Base-by-base conservation (phyloP, 345 rosid genomes). In the Ceriops zippeliana region DNA sequence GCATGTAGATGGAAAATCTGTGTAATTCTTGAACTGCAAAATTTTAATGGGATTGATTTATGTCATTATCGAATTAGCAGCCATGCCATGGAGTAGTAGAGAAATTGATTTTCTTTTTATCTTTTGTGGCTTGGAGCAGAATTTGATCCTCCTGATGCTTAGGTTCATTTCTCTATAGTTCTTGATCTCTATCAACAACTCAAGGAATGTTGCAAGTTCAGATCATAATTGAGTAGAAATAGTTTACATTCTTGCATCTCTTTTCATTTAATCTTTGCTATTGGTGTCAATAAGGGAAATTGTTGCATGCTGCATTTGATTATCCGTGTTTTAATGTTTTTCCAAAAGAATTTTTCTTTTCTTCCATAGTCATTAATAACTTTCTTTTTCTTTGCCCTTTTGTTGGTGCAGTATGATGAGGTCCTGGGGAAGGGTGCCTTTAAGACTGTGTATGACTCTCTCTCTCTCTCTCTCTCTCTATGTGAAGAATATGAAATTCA, bases 401-500 rank as follows among this genome's bases (percentile, higher is more conserved):
- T 4, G 8, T 63, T 71, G n/a, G 27, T 52, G 75, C 82, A 90
- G 92, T 86, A 86, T 77, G 86, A 85, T 79, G 98, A 92, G 73
- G 71, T 88, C 42, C 68, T 92, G 78, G 98, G 98, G 66, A 86
- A 75, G 74, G 98, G 98, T 65, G 98, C 96, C 32, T 90, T 90
- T 85, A 92, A 92, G 89, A 88, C 88, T 77, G 98, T 92, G 86
- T 90, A 92, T 84, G 92, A 87, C 86, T 78, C 82, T 71, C 38
- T 67, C 60, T 21, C 26, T 63, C 60, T 67, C 4, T 13, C 63
- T 67, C 6, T 13, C 56, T 9, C 34, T 31, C 58, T n/a, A 1
- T 52, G 5, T 9, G 10, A 32, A 20, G 31, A 52, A 1, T 11
- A 42, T 46, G 58, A n/a, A 2, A 21, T 35, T 52, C 34, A 52